Evolutionary conservation across 352 stramenopile genomes (phyloP).

Genomic region (Chrysophaeum taylorii): DNA sequence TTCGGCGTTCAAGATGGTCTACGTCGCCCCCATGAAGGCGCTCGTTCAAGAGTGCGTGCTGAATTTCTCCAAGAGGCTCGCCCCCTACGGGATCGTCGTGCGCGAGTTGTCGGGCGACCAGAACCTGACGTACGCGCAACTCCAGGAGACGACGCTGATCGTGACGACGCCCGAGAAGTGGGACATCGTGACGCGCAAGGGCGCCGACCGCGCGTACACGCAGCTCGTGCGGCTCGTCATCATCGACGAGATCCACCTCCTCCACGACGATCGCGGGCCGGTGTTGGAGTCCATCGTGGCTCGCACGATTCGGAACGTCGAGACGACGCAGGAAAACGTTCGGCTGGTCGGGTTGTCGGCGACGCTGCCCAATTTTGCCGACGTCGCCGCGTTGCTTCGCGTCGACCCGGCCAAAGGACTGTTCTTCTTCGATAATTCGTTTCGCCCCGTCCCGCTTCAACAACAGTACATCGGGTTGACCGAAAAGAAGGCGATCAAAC

Average conservation of each 20-base stretch:
- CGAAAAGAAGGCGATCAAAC: constrained; percentile 97
- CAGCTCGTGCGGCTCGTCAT: constrained; percentile 96
- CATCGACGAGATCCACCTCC: constrained; percentile 99
- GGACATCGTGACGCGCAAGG: constrained; percentile 99
- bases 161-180: constrained; percentile 99
- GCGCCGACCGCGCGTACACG: constrained; percentile 91
- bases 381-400: constrained; percentile 94
- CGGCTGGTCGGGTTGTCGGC: constrained; percentile 93
- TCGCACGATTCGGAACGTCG: constrained; percentile 91
- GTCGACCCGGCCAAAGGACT: constrained; percentile 92
- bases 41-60: constrained; percentile 97
- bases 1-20: constrained; percentile 98
- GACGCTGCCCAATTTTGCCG: constrained; percentile 97
- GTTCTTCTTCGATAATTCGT: constrained; percentile 99
- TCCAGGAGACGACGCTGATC: constrained; percentile 96
- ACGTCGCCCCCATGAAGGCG: constrained; percentile 99
- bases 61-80: constrained; percentile 88
- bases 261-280: constrained; percentile 94
- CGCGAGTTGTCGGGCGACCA: constrained; percentile 95
- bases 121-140: constrained; percentile 90
- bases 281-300: constrained; percentile 95
- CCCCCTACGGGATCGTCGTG: constrained; percentile 83
- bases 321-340: constrained; percentile 89
- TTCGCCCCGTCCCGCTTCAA: constrained; percentile 93
- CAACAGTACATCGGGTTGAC: constrained; percentile 99